Percentiles rank a stretch among this genome's conserved stretches.
Evolutionary conservation across 2,329 filamentous ascomycete species (phyloP).

Genomic region (Penicillium crustosum): DNA sequence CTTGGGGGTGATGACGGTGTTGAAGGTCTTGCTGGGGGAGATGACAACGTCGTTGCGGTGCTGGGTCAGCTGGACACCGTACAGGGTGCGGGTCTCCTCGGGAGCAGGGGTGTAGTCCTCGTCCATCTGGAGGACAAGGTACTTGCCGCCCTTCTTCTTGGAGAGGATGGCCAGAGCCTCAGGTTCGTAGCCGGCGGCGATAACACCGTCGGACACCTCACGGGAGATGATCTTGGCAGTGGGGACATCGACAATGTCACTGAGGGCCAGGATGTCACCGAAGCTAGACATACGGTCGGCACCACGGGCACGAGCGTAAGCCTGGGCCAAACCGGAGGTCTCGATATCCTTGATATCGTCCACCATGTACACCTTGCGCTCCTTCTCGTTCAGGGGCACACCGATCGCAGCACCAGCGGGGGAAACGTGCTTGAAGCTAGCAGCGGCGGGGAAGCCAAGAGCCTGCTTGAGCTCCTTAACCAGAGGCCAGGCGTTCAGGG

Average conservation of each 20-base stretch:
- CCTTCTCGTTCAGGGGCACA: constrained; percentile 77
- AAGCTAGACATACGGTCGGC: constrained; percentile 99
- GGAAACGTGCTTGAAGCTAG: constrained; percentile 99
- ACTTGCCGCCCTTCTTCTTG: constrained; percentile 98
- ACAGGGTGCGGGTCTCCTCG: constrained; percentile 81
- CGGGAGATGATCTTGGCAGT: constrained; percentile 97
- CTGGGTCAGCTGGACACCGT: constrained; percentile 84
- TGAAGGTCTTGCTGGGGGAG: constrained; percentile 76
- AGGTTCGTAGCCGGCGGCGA: constrained; percentile 81
- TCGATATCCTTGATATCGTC: constrained; percentile 91
- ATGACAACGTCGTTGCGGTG: constrained; percentile 91
- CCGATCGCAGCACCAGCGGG: constrained; percentile 95
- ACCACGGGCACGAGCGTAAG: constrained; percentile 91
- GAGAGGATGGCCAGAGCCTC: constrained; percentile 86
- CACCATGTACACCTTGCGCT: constrained; percentile 98
- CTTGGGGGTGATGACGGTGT: constrained; percentile 82
- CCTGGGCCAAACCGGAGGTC: constrained; percentile 81
- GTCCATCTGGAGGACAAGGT: constrained; percentile 94
- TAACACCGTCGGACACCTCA: constrained; percentile 95
- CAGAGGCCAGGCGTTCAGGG: constrained; percentile 92
- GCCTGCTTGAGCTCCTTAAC: constrained; percentile 94
- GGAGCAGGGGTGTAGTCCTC: constrained; percentile 73
- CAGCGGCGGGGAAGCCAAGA: constrained; percentile 82
- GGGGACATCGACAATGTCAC: constrained; percentile 82
- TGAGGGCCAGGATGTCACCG: constrained; percentile 92